Base-by-base conservation (phyloP, 164 flowering plant species). In the Tetrastigma voinierianum region DNA sequence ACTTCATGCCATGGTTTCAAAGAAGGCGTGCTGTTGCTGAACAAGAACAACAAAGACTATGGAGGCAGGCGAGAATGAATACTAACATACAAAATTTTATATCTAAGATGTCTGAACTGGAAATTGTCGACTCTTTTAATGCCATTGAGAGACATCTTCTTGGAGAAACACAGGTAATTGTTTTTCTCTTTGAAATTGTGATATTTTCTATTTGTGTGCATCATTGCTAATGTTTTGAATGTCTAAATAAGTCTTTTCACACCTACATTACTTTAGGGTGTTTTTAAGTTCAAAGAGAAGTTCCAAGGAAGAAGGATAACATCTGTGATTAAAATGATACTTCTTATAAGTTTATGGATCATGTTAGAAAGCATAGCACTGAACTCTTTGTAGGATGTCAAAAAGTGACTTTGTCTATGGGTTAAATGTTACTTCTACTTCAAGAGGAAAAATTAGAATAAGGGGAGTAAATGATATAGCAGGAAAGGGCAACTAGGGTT, bases 1-100 rank as follows among this genome's bases (percentile, higher is more conserved):
- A 93, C 76, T 96, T 93, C 69, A 71, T 73, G 82, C 97, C 98
- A 47, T 96, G 99, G 99, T 96, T 96, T 77, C 88, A 82, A 75
- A 83, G 95, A 79, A 90, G 89, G 74, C 89, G 96, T 68, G 83
- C 90, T 51, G 87, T 85, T 76, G 93, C 98, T 62, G 96, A 90
- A 70, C 90, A 85, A 72, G 97, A 96, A 76, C 99, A 96, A 48
- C 84, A 83, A 65, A 85, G 82, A 72, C 69, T 93, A 58, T 96
- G 98, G 99, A 86, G 87, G 79, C 87, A 82, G 80, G 98, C 97
- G 52, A 88, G 99, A 75, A 77, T 88, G 78, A 90, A 74, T 59
- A 66, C 96, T 65, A 86, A 96, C 67, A 84, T 96, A 71, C 86
- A 78, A 6, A 79, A 67, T 40, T 77, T 86, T 57, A 76, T 88